Conservation (phyloP, 495 filamentous ascomycete species). For the Talaromyces nanjingensis region DNA sequence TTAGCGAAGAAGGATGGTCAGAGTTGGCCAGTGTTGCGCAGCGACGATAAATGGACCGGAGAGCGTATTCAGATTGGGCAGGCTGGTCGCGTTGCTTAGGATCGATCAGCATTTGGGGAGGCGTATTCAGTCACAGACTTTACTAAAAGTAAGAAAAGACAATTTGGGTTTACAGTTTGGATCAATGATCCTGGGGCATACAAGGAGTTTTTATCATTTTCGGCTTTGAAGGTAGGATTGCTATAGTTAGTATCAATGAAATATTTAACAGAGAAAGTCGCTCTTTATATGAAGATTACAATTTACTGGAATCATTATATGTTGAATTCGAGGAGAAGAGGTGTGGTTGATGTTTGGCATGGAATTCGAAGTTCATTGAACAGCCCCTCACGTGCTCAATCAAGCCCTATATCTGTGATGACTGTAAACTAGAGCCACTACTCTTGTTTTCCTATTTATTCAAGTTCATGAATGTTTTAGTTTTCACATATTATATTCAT, state of each 20-base stretch:
- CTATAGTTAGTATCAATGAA: not conserved
- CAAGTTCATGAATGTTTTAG: not conserved
- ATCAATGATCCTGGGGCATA: not conserved
- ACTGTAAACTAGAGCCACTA: not conserved
- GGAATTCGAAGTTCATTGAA: not conserved
- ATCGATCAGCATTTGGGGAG: not conserved
- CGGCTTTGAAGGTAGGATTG: not conserved
- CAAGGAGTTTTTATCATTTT: slow-evolving; percentile 3
- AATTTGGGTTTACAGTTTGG: not conserved
- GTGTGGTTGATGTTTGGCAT: not conserved
- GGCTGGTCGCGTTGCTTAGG: slow-evolving; percentile 46
- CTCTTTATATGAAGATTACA: not conserved
- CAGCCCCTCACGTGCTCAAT: not conserved
- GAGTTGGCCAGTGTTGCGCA: slow-evolving; percentile 85
- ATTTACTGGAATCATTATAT: not conserved
- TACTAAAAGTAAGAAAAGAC: not conserved
- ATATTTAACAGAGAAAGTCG: not conserved
- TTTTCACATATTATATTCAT: too few species aligned
- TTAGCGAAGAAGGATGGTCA: slow-evolving; percentile 74
- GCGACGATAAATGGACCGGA: slow-evolving; percentile 69
- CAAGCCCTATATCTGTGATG: not conserved
- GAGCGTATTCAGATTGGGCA: slow-evolving; percentile 78
- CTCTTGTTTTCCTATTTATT: not conserved
- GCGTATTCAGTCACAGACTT: not conserved
- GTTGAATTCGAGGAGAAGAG: not conserved